These are phyloP conservation scores for Voacanga thouarsii DNA, from an alignment of 257 asterid genomes.

Conservation along the genomic window DNA sequence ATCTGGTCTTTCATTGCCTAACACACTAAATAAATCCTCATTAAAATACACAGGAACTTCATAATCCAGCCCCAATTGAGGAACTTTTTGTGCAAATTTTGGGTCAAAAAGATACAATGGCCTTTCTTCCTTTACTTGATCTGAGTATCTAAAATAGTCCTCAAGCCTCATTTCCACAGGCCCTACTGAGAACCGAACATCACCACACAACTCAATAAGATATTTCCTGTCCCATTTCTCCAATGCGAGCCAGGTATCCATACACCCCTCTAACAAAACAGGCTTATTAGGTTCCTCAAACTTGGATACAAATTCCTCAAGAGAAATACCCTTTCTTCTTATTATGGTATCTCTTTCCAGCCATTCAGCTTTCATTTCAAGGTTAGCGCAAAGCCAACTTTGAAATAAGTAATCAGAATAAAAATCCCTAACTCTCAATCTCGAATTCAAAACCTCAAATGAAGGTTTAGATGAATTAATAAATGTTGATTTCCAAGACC, in stretches of 20 bases:
- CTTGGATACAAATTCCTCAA: slow-evolving; percentile 59
- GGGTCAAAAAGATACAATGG: slow-evolving; percentile 95
- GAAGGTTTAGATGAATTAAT: slow-evolving; percentile 28
- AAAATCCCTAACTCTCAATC: slow-evolving; percentile 65
- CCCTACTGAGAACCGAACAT: slow-evolving; percentile 61
- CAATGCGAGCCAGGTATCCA: slow-evolving; percentile 69
- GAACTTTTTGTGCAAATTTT: slow-evolving; percentile 71
- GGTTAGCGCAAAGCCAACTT: slow-evolving; percentile 98
- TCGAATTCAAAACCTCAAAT: slow-evolving; percentile 25
- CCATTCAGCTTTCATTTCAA: slow-evolving; percentile 97
- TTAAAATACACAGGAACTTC: slow-evolving; percentile 62
- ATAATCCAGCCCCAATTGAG: slow-evolving; percentile 68
- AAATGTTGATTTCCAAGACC: slow-evolving; percentile 70
- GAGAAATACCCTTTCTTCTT: slow-evolving; percentile 64
- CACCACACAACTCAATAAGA: slow-evolving; percentile 55
- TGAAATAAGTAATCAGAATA: slow-evolving; percentile 97
- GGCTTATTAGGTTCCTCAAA: slow-evolving; percentile 91
- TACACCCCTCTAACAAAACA: slow-evolving; percentile 81
- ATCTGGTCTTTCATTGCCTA: slow-evolving; percentile 86
- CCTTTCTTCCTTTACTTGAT: slow-evolving; percentile 80
- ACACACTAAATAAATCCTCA: slow-evolving; percentile 87
- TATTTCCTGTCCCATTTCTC: slow-evolving; percentile 77
- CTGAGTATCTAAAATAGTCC: slow-evolving; percentile 69
- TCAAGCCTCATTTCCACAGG: slow-evolving; percentile 81
- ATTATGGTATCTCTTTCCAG: slow-evolving; percentile 74